Evolutionary conservation across 2,329 filamentous ascomycete genomes (phyloP), one percentile per base, ranked within the genome.

Genomic region (Fusarium sarcochroum): DNA sequence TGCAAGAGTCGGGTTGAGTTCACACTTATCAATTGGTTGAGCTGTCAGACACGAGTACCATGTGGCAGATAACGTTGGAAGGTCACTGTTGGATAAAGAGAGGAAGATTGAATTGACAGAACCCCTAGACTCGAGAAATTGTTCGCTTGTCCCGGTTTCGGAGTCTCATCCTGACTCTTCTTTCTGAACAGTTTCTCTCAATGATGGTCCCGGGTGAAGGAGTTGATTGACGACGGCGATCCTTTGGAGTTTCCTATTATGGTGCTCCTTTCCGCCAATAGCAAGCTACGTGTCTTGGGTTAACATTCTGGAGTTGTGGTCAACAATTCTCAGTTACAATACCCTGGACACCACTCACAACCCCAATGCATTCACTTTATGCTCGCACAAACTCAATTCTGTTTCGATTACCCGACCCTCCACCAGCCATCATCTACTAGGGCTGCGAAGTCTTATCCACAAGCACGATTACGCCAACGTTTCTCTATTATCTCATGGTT

Each of bases 1-100:
- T 48, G 38, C 32, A 67, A 50, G 27, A 27, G 44, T 18, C 20
- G 15, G 23, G 51, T 69, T 70, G 34, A 60, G 66, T 69, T 70
- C 40, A 20, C 49, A 58, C 66, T 67, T 63, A 8, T 5, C 34
- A 65, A 52, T 57, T 51, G 52, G 49, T 70, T 51, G 46, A 63
- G 52, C 53, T 69, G 53, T 57, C 50, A 69, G 46, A 51, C 50
- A 68, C 53, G 49, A 34, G 49, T 41, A 47, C 50, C 59, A 64
- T 66, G 57, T 62, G 47, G 62, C 50, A 48, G 37, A 42, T 18
- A 48, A 50, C 38, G 14, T n/a, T 21, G 32, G 17, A 37, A 27
- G 21, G 50, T 56, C 49, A 49, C 37, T 48, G 18, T 30, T 44
- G 27, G 25, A 9, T 18, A 13, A 18, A 47, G 42, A 68, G 40